Conservation (phyloP, 177 flowering plant species). For the Vitis hybrid region DNA sequence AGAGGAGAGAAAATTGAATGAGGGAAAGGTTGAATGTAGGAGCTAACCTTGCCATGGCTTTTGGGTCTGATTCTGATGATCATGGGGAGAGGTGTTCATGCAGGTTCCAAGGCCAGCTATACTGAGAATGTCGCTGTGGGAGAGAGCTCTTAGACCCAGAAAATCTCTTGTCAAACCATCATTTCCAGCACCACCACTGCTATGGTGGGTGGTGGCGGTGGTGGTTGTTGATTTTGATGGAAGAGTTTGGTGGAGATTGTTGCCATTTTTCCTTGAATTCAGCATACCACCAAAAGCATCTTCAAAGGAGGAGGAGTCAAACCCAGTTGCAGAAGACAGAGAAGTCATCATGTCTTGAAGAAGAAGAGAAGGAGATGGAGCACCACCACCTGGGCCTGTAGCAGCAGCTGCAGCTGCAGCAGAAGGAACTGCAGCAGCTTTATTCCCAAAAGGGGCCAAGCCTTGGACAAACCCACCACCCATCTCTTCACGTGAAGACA, state of each 20-base stretch:
- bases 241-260: background rate
- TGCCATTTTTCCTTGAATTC: conserved; percentile 26
- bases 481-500: conserved; percentile 54
- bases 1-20: background rate
- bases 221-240: conserved; percentile 2
- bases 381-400: conserved; percentile 13
- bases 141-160: conserved; percentile 74
- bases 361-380: conserved; percentile 20
- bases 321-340: conserved; percentile 37
- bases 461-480: conserved; percentile 34
- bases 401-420: conserved; percentile 5
- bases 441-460: conserved; percentile 46
- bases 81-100: conserved; percentile 29
- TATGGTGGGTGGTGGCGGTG: conserved; percentile 1
- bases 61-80: conserved; percentile 28
- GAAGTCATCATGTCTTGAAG: conserved; percentile 63
- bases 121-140: conserved; percentile 70
- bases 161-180: conserved; percentile 83
- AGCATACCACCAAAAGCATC: conserved; percentile 56
- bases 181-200: conserved; percentile 27
- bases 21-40: background rate
- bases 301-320: conserved; percentile 45
- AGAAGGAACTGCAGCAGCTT: conserved; percentile 40
- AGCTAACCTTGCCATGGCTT: conserved; percentile 69
- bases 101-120: conserved; percentile 56